A percentile compares a stretch with the other conserved stretches of the same genome.
phyloP scores from a whole-genome alignment of 2,329 filamentous ascomycete species.

The Neurospora crassa region DNA sequence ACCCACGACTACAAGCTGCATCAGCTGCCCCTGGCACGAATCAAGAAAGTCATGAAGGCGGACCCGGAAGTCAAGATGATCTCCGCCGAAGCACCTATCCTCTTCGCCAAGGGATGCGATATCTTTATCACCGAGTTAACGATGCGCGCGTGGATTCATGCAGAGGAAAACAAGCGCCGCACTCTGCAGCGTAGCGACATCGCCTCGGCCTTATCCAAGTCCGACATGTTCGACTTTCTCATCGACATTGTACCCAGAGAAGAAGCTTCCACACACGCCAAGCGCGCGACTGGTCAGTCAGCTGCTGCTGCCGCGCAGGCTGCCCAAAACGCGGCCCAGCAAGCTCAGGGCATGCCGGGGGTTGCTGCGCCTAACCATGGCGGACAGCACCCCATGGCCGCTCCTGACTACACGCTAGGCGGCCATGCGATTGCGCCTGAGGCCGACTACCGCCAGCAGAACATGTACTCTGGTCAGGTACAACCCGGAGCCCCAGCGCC shows the following conservation, averaged over 20 bases:
- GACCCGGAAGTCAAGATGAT: conserved; percentile 99
- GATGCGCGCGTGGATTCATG: conserved; percentile 99
- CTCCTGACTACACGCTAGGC: conserved; percentile 51
- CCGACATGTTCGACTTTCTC: conserved; percentile 99
- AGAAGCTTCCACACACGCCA: conserved; percentile 78
- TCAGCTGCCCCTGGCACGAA: conserved; percentile 90
- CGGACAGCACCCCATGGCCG: conserved; percentile 46
- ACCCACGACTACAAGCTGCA: conserved; percentile 98
- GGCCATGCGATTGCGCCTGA: conserved; percentile 57
- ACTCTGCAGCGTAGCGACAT: conserved; percentile 95
- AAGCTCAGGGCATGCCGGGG: conserved; percentile 31
- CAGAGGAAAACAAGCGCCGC: conserved; percentile 95
- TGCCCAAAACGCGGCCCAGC: conserved; percentile 37
- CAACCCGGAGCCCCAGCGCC: conserved; percentile 60
- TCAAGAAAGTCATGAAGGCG: conserved; percentile 99
- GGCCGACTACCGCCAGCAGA: conserved; percentile 68
- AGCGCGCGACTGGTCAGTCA: conserved; percentile 53
- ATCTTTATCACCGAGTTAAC: conserved; percentile 99
- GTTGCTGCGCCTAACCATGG: conserved; percentile 48
- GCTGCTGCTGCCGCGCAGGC: conserved; percentile 30
- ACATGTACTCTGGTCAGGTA: conserved; percentile 75
- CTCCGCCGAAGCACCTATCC: conserved; percentile 90
- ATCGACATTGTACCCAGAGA: conserved; percentile 98
- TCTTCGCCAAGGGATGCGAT: conserved; percentile 97
- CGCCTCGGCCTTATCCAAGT: conserved; percentile 89